Evolutionary conservation across 176 grass and related monocot genomes (phyloP).

Genomic region (Echinochloa phyllopogon): DNA sequence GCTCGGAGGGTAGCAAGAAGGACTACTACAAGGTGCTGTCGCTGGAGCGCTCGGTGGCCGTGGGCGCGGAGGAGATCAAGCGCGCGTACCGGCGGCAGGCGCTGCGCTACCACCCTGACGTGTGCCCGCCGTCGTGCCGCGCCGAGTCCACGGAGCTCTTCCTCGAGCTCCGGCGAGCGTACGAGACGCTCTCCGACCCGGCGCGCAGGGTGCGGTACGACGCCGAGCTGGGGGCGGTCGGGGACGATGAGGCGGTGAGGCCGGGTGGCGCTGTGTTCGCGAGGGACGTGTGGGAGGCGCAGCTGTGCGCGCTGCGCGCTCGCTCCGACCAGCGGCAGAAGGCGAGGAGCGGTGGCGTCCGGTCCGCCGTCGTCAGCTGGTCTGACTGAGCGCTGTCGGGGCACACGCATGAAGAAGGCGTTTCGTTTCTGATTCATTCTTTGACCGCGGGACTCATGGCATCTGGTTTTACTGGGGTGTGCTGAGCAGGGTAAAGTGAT

Average conservation of each 20-base stretch:
- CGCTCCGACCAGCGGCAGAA: conserved; percentile 38
- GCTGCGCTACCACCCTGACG: conserved; percentile 73
- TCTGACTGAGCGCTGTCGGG: background rate
- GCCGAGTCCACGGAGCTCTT: conserved; percentile 65
- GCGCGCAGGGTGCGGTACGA: conserved; percentile 53
- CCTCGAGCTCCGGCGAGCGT: conserved; percentile 75
- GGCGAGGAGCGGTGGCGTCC: background rate
- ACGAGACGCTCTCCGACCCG: conserved; percentile 79
- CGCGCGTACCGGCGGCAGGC: conserved; percentile 82
- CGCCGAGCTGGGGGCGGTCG: conserved; percentile 30
- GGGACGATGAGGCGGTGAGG: background rate
- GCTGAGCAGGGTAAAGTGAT: too few species aligned
- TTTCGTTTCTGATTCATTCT: background rate
- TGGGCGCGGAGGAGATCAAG: conserved; percentile 67
- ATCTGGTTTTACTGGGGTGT: conserved; percentile 12
- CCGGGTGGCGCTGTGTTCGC: background rate
- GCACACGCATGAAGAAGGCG: background rate
- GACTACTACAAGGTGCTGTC: conserved; percentile 70
- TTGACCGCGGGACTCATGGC: background rate
- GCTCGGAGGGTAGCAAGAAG: background rate
- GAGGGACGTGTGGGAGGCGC: conserved; percentile 62
- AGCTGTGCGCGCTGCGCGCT: conserved; percentile 45
- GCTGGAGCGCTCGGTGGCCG: conserved; percentile 50
- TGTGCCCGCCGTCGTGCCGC: conserved; percentile 52
- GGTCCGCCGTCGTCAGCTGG: background rate